Conservation (phyloP, 306 rosid genomes). For the Cucumis hystrix region DNA sequence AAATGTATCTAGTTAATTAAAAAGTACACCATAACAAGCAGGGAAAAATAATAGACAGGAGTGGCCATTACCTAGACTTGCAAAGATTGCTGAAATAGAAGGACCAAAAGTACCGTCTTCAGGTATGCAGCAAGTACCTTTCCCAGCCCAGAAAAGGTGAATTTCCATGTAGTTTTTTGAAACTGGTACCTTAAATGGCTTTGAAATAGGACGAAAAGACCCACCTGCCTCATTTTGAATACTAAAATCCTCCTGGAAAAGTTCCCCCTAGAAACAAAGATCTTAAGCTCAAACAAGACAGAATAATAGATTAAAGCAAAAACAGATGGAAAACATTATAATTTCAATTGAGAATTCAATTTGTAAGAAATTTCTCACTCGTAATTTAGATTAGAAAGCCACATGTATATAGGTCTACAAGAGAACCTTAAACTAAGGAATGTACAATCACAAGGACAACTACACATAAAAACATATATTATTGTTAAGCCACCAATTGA, state of each 20-base stretch:
- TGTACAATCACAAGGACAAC: no score
- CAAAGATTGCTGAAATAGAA: conserved; percentile 24
- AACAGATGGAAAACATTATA: background rate
- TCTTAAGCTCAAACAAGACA: background rate
- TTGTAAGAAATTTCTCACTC: background rate
- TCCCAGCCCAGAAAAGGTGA: conserved; percentile 79
- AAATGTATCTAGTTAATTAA: conserved; percentile 3
- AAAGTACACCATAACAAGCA: background rate
- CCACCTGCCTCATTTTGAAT: conserved; percentile 52
- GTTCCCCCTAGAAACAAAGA: conserved; percentile 20
- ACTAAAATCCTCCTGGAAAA: conserved; percentile 36
- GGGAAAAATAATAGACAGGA: background rate
- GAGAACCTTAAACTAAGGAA: no score
- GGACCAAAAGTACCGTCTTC: conserved; percentile 26
- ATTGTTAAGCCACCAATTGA: no score
- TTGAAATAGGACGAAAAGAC: conserved; percentile 20
- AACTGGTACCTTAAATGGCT: conserved; percentile 20
- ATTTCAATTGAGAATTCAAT: background rate
- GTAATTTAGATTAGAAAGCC: no score
- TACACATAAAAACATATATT: no score
- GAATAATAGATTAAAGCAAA: background rate
- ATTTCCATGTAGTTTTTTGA: conserved; percentile 47
- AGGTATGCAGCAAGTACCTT: conserved; percentile 54
- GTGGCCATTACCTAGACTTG: conserved; percentile 19
- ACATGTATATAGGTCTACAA: no score